Conservation (phyloP, 2,329 filamentous ascomycete genomes). For the Neophaeococcomyces mojaviensis region DNA sequence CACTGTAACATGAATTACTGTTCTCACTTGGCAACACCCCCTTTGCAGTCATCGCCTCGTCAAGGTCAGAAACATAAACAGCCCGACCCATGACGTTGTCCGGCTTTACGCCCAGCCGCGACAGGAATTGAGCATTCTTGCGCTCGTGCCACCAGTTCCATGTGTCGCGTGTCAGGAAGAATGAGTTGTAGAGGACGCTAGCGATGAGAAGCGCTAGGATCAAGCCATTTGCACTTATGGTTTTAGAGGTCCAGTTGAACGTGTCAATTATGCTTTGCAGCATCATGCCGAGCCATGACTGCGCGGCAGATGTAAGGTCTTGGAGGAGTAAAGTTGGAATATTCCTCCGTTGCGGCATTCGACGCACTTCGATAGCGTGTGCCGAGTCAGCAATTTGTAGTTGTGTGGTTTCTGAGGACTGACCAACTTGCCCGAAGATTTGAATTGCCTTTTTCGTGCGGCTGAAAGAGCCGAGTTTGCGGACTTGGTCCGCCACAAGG, state of each 20-base stretch:
- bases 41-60: constrained; percentile 49
- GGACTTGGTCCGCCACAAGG: constrained; percentile 43
- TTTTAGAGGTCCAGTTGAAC: constrained; percentile 58
- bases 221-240: constrained; percentile 65
- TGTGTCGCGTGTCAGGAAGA: constrained; percentile 66
- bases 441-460: constrained; percentile 43
- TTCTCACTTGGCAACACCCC: constrained; percentile 16
- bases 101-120: constrained; percentile 67
- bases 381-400: constrained; percentile 30
- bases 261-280: constrained; percentile 69
- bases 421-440: constrained; percentile 43
- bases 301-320: constrained; percentile 61
- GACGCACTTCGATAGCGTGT: constrained; percentile 49
- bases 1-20: constrained; percentile 34
- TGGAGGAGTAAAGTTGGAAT: constrained; percentile 66
- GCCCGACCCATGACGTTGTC: constrained; percentile 75
- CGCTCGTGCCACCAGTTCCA: constrained; percentile 81
- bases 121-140: constrained; percentile 73
- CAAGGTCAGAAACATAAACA: constrained; percentile 74
- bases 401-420: constrained; percentile 34
- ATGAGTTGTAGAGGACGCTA: constrained; percentile 65
- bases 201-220: constrained; percentile 61
- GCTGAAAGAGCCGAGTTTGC: constrained; percentile 38
- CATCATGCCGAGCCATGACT: constrained; percentile 67
- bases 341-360: constrained; percentile 35